phyloP scores from a whole-genome alignment of 495 filamentous ascomycete genomes.

The Zalerion maritima region DNA sequence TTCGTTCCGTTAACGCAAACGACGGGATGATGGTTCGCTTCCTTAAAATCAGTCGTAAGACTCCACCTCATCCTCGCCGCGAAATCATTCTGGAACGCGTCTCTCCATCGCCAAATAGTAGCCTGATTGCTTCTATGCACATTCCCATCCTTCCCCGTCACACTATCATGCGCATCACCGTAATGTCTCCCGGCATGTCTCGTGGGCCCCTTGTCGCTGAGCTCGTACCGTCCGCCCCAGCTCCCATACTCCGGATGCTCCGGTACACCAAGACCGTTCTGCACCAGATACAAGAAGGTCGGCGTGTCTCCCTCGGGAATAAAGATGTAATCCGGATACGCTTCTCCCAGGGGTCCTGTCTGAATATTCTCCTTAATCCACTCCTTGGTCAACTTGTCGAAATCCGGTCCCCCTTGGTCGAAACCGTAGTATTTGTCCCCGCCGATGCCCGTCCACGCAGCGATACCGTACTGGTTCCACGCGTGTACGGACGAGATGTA shows the following conservation, averaged over 20 bases:
- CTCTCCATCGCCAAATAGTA: slow-evolving; percentile 36
- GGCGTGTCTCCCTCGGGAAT: slow-evolving; percentile 35
- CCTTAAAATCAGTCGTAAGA: slow-evolving; percentile 12
- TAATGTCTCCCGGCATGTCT: slow-evolving; percentile 17
- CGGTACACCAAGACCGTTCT: slow-evolving; percentile 30
- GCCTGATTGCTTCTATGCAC: slow-evolving; percentile 27
- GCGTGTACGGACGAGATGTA: slow-evolving; percentile 32
- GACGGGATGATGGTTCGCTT: slow-evolving; percentile 29
- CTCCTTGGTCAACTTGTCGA: slow-evolving; percentile 20
- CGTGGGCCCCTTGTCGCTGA: slow-evolving; percentile 8
- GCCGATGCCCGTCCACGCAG: slow-evolving; percentile 32
- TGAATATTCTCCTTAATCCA: slow-evolving; percentile 34
- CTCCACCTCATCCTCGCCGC: slow-evolving; percentile 37
- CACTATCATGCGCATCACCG: slow-evolving; percentile 26
- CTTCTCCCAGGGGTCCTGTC: slow-evolving; percentile 23
- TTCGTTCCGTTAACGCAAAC: slow-evolving; percentile 23
- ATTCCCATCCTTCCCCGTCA: slow-evolving; percentile 22
- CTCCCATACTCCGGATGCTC: slow-evolving; percentile 29
- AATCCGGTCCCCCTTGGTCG: slow-evolving; percentile 31
- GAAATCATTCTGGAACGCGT: slow-evolving; percentile 35
- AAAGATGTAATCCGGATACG: slow-evolving; percentile 27
- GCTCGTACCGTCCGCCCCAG: slow-evolving; percentile 32
- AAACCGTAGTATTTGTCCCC: slow-evolving; percentile 30
- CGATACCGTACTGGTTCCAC: slow-evolving; percentile 33
- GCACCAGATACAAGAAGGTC: slow-evolving; percentile 31